A percentile compares a stretch with the other conserved stretches of the same genome.
phyloP scores from a whole-genome alignment of 2,329 filamentous ascomycete genomes.

The Monilinia vaccinii-corymbosi region DNA sequence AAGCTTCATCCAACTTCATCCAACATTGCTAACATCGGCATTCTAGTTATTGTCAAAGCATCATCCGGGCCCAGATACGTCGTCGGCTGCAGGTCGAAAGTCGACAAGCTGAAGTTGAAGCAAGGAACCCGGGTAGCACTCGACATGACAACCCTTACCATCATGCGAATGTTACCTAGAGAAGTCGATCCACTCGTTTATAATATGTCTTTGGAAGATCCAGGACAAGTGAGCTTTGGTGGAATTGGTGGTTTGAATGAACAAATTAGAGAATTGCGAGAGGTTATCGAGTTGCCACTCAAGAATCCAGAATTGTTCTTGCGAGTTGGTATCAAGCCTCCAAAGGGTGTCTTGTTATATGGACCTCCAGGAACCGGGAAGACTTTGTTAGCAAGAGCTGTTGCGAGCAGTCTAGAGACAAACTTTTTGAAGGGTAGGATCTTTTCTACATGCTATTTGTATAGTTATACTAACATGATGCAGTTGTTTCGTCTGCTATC shows the following conservation, averaged over 20 bases:
- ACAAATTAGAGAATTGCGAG: conserved; percentile 91
- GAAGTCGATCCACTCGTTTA: conserved; percentile 98
- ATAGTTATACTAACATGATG: conserved; percentile 16
- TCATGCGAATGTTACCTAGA: conserved; percentile 98
- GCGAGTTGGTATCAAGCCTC: conserved; percentile 95
- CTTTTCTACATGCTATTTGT: background rate
- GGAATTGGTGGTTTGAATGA: conserved; percentile 97
- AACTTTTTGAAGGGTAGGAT: conserved; percentile 89
- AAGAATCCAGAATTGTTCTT: conserved; percentile 98
- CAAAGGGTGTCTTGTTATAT: conserved; percentile 93
- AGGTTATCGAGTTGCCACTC: conserved; percentile 94
- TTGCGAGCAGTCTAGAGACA: conserved; percentile 92
- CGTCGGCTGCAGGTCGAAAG: conserved; percentile 95
- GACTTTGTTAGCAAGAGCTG: conserved; percentile 85
- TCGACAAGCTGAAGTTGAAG: conserved; percentile 95
- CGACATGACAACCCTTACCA: conserved; percentile 98
- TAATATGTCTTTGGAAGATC: conserved; percentile 99
- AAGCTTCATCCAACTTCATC: conserved; percentile 2
- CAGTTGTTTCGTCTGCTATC: conserved; percentile 96
- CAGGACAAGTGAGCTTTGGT: conserved; percentile 93
- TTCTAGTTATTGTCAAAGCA: conserved; percentile 89
- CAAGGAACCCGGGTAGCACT: conserved; percentile 95
- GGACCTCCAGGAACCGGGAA: conserved; percentile 96
- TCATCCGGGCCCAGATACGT: conserved; percentile 97
- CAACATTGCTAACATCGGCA: conserved; percentile 16